These are phyloP conservation scores for Penicillium thymicola DNA, from an alignment of 2,329 filamentous ascomycete species.

Conservation along the genomic window DNA sequence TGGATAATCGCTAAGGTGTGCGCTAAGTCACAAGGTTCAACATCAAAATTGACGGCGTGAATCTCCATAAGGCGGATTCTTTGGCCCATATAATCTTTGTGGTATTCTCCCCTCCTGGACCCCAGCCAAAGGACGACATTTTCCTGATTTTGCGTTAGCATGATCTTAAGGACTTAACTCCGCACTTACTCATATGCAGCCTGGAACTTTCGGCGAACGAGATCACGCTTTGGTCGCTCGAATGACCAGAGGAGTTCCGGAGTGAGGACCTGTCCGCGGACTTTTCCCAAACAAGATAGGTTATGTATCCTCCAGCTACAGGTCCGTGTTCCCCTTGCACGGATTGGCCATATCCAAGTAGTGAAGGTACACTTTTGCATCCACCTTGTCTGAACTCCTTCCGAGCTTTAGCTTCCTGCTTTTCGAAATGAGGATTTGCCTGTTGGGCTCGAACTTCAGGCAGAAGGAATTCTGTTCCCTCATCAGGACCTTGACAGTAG, in stretches of 20 bases:
- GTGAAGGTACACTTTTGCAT: slow-evolving; percentile 4
- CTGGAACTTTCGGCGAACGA: slow-evolving; percentile 1
- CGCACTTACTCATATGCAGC: slow-evolving; percentile 4
- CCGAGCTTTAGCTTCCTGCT: neutral
- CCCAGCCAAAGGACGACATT: slow-evolving; percentile 3
- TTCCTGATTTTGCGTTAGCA: slow-evolving; percentile 2
- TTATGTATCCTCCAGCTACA: slow-evolving; percentile 5
- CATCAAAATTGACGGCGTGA: too few species aligned
- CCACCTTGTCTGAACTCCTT: slow-evolving; percentile 1
- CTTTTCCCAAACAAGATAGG: slow-evolving; percentile 4
- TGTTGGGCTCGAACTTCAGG: slow-evolving; percentile 3
- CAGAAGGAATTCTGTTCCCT: slow-evolving; percentile 4
- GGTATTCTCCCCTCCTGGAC: neutral
- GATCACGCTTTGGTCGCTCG: slow-evolving; percentile 1
- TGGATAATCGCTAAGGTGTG: too few species aligned
- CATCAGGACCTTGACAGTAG: slow-evolving; percentile 3
- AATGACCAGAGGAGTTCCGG: slow-evolving; percentile 2
- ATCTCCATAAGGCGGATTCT: neutral
- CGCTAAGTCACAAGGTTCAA: too few species aligned
- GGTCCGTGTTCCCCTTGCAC: slow-evolving; percentile 2
- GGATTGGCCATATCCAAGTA: slow-evolving; percentile 5
- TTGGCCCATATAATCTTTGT: slow-evolving; percentile 3
- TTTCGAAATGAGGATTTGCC: slow-evolving; percentile 3
- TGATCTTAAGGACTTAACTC: neutral
- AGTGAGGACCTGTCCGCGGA: slow-evolving; percentile 1